These are phyloP conservation scores for Naganishia liquefaciens DNA, from an alignment of 1,284 basidiomycete species.

Conservation along the genomic window DNA sequence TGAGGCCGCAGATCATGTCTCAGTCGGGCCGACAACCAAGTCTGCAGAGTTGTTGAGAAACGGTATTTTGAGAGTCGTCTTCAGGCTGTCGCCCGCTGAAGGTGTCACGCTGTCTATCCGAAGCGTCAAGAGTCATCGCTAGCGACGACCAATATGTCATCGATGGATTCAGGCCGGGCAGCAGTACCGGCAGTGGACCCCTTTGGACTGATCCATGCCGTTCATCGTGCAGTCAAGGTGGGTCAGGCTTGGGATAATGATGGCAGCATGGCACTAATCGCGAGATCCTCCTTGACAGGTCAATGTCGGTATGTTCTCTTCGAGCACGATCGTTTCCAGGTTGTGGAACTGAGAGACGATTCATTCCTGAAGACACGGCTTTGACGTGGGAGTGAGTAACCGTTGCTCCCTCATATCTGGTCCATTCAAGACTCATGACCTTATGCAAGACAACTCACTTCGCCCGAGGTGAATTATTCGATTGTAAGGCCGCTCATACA, in stretches of 20 bases:
- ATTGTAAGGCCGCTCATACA: slow-evolving; percentile 75
- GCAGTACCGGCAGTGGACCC: slow-evolving; percentile 19
- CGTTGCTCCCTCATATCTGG: slow-evolving; percentile 4
- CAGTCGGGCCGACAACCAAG: too few species aligned
- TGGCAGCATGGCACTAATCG: too few species aligned
- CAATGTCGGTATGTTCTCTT: slow-evolving; percentile 20
- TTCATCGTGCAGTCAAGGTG: slow-evolving; percentile 38
- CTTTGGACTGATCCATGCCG: slow-evolving; percentile 48
- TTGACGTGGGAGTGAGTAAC: slow-evolving; percentile 74
- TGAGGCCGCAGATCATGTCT: too few species aligned
- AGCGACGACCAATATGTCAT: too few species aligned
- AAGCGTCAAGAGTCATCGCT: too few species aligned
- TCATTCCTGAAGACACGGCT: slow-evolving; percentile 62
- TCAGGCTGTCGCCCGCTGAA: too few species aligned
- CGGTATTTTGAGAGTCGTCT: too few species aligned
- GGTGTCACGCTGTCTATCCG: too few species aligned
- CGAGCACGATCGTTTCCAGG: too few species aligned
- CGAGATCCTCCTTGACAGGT: not conserved
- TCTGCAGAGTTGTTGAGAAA: too few species aligned
- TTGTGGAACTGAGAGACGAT: slow-evolving; percentile 30
- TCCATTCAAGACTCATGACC: slow-evolving; percentile 1
- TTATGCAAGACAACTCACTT: slow-evolving; percentile 65
- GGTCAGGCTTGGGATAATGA: not conserved
- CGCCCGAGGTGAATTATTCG: slow-evolving; percentile 79
- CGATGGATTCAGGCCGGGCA: too few species aligned